Base-by-base conservation (phyloP, 1,139 yeast species). In the Candida gigantensis region DNA sequence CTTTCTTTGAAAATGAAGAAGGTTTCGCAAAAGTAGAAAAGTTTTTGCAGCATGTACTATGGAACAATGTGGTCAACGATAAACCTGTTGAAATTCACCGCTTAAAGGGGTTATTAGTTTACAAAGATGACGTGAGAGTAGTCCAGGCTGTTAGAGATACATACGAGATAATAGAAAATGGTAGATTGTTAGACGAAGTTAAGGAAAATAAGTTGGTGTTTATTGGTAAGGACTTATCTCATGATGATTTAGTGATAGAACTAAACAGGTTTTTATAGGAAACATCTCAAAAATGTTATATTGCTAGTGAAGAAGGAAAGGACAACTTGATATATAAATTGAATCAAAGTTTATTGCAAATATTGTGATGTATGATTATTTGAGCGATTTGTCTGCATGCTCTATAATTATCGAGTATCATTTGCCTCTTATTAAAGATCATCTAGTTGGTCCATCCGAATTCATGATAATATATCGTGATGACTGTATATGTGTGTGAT, bases 61-160 rank as follows among this genome's bases (percentile, higher is more conserved):
- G 96, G 96, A 86, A 83, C 37, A 65, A 68, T 32, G 56, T 50
- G 4, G 60, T 68, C 6, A 62, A 62, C 21, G 77, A 68, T 1
- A 56, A 60, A 33, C 49, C 49, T 1, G 68, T 77, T 3, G 97
- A 89, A 48, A 70, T 92, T 2, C 96, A 89, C 50, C 64, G 99
- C 43, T 65, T 84, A 4, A 92, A 94, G 55, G 98, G 97, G 0
- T 59, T 87, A 6, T 48, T 88, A 12, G 74, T 81, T 3, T 45
- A 47, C 28, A 34, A 38, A n/a, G 34, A 38, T 5, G 54, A 53
- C 6, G 79, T 74, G n/a, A 68, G 75, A 42, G 89, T 92, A 2
- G 64, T 92, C n/a, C 98, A 92, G 56, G 97, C 95, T 4, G 98
- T 92, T 0, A 68, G 97, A 43, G 95, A 88, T 42, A 87, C 96